These are phyloP conservation scores for Fusarium brachygibbosum DNA, from an alignment of 2,329 filamentous ascomycete genomes.

Conservation along the genomic window DNA sequence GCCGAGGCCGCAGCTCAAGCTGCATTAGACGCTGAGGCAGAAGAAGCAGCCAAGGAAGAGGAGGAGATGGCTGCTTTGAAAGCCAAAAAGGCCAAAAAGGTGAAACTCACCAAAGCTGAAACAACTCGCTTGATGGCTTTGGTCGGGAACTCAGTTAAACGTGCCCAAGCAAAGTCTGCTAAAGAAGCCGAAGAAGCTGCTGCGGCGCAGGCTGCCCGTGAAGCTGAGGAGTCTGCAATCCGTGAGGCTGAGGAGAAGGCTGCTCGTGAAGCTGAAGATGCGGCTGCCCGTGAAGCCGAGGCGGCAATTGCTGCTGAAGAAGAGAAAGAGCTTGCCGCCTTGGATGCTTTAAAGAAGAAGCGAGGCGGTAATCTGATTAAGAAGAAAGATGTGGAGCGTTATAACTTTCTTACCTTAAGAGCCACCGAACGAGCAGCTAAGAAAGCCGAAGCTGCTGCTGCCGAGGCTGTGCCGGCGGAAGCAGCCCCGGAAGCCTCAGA, in stretches of 20 bases:
- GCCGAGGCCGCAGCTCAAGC: conserved; percentile 31
- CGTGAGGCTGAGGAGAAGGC: conserved; percentile 36
- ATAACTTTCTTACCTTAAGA: conserved; percentile 35
- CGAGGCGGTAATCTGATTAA: conserved; percentile 43
- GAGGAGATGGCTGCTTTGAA: conserved; percentile 41
- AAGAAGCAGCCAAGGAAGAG: conserved; percentile 45
- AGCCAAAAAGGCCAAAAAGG: conserved; percentile 54
- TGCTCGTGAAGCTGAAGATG: conserved; percentile 31
- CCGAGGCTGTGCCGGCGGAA: conserved; percentile 1
- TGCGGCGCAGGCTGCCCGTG: conserved; percentile 32
- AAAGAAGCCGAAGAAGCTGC: conserved; percentile 41
- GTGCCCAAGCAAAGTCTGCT: conserved; percentile 42
- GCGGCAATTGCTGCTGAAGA: conserved; percentile 47
- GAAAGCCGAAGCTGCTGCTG: conserved; percentile 47
- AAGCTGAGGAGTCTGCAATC: conserved; percentile 48
- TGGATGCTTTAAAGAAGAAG: conserved; percentile 45
- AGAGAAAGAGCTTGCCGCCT: conserved; percentile 45
- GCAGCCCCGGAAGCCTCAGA: conserved; percentile 37
- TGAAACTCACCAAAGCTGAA: conserved; percentile 44
- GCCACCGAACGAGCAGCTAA: conserved; percentile 45
- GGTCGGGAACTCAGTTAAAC: conserved; percentile 39
- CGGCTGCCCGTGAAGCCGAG: conserved; percentile 48
- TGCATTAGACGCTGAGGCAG: conserved; percentile 33
- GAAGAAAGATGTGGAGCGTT: conserved; percentile 43
- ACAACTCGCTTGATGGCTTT: conserved; percentile 41